phyloP scores from a whole-genome alignment of 2,329 filamentous ascomycete species.

The Fusarium udum region DNA sequence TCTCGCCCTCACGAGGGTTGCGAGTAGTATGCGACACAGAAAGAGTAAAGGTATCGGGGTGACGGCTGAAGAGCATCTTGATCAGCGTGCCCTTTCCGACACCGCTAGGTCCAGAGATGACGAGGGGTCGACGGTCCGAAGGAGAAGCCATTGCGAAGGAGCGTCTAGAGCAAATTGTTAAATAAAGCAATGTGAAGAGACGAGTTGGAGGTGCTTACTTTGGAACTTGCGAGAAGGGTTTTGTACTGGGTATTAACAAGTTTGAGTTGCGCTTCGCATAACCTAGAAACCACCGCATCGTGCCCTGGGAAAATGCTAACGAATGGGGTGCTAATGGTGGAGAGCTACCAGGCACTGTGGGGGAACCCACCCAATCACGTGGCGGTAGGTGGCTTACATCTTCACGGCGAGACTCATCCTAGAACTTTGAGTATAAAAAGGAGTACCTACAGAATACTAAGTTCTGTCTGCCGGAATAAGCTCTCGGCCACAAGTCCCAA shows the following conservation, averaged over 20 bases:
- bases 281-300: slow-evolving; percentile 30
- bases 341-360: slow-evolving; percentile 8
- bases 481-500: too few species aligned
- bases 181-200: too few species aligned
- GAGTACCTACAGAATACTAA: too few species aligned
- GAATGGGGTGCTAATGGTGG: slow-evolving; percentile 17
- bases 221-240: slow-evolving; percentile 9
- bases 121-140: slow-evolving; percentile 69
- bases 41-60: slow-evolving; percentile 63
- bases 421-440: background rate
- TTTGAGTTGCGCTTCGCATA: slow-evolving; percentile 30
- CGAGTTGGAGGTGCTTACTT: background rate
- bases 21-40: slow-evolving; percentile 83
- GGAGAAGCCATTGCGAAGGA: slow-evolving; percentile 46
- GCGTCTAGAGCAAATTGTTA: background rate
- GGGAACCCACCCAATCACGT: slow-evolving; percentile 24
- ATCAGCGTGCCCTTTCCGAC: slow-evolving; percentile 85
- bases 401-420: background rate
- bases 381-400: background rate
- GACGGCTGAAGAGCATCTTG: slow-evolving; percentile 70
- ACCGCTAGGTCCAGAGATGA: slow-evolving; percentile 83
- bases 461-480: too few species aligned
- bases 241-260: slow-evolving; percentile 5
- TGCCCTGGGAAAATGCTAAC: slow-evolving; percentile 22
- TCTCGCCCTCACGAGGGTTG: slow-evolving; percentile 77